Base-by-base conservation (phyloP, 148 eudicot genomes). In the Nepenthes mirabilis region DNA sequence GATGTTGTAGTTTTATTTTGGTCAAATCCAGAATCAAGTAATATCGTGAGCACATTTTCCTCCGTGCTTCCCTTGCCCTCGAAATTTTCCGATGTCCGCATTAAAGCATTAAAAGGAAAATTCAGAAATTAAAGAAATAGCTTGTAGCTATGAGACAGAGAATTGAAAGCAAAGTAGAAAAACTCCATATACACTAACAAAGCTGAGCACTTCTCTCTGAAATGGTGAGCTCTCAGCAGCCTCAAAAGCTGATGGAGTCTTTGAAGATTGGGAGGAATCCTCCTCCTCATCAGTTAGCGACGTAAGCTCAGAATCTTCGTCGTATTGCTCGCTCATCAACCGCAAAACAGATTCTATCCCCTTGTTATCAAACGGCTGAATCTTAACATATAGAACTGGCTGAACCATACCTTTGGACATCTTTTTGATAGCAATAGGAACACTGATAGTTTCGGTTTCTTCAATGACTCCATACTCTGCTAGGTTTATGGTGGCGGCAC, bases 211-310 rank as follows among this genome's bases (percentile, higher is more conserved):
- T 78, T 80, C 84, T 53, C 76, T 82, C 64, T 70, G 71, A 57
- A 72, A 68, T 2, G 67, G 60, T 1, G 84, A 63, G 67, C 34
- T 70, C 55, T 71, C 68, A 43, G 66, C 55, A 47, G 75, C 72
- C 36, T 67, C 81, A 62, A 80, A 67, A 43, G 72, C 68, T 40
- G 73, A 76, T 58, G 78, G 74, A 58, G 88, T 79, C 66, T 55
- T 69, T 35, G 91, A 79, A 34, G 78, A 75, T 62, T 65, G 64
- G 0, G 86, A 73, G 35, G 70, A 71, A 7, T 52, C 58, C 2
- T 56, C 77, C 53, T 87, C 95, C 63, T 88, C 97, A 72, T 91
- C 97, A 2, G 90, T 76, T 9, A 80, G 58, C 65, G 82, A 80
- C 45, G 77, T 72, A n/a, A 81, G 63, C 68, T 85, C 97, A 32